A percentile compares a stretch with the other conserved stretches of the same genome.
Evolutionary conservation across 306 rosid genomes (phyloP).

Genomic region (Luffa aegyptiaca): DNA sequence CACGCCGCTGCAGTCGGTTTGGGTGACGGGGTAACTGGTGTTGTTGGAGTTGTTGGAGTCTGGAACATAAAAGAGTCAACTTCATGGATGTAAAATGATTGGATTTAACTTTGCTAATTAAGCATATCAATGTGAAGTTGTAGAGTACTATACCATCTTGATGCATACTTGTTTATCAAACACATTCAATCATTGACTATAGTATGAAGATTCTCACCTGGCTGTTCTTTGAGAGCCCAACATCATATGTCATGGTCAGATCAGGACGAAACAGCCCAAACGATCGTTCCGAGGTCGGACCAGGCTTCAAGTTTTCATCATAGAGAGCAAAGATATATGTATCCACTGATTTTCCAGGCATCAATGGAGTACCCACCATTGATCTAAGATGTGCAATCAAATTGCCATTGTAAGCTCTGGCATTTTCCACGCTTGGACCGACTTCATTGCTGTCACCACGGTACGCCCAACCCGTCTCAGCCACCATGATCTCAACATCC

Average conservation of each 20-base stretch:
- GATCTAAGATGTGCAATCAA: conserved; percentile 76
- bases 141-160: background rate
- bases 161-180: background rate
- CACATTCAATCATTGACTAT: background rate
- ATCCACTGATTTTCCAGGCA: conserved; percentile 83
- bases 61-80: background rate
- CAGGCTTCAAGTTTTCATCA: conserved; percentile 70
- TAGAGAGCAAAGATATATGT: conserved; percentile 72
- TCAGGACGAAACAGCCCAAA: conserved; percentile 73
- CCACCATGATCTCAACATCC: conserved; percentile 62
- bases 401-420: conserved; percentile 84
- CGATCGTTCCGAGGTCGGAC: conserved; percentile 60
- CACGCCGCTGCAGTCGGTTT: conserved; percentile 32
- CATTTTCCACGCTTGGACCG: conserved; percentile 66
- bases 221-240: conserved; percentile 56
- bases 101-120: background rate
- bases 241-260: conserved; percentile 52
- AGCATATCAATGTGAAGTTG: background rate
- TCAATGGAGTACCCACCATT: conserved; percentile 78
- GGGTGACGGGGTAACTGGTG: conserved; percentile 35
- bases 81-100: background rate
- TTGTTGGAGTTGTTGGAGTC: conserved; percentile 35
- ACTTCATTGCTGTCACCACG: conserved; percentile 61
- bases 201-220: conserved; percentile 34
- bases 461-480: conserved; percentile 96